A percentile compares a stretch with the other conserved stretches of the same genome.
phyloP scores from a whole-genome alignment of 352 stramenopile species.

The Peronospora farinosa region DNA sequence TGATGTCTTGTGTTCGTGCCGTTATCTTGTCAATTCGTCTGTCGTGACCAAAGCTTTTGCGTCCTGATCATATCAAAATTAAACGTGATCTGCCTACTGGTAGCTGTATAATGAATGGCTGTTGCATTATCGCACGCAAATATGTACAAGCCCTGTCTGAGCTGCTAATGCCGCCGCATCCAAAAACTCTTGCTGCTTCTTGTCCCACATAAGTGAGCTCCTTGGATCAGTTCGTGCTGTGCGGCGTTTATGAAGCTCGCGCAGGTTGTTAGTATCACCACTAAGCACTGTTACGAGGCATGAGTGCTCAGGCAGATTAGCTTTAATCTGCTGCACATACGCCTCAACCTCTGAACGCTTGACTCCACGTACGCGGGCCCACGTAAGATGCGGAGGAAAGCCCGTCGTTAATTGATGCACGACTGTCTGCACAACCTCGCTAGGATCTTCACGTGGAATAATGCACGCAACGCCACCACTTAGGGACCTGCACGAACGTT shows the following conservation, averaged over 20 bases:
- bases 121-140: constrained; percentile 41
- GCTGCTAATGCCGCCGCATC: constrained; percentile 37
- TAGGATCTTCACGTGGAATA: constrained; percentile 46
- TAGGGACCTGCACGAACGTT: constrained; percentile 53
- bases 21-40: neutral
- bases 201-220: constrained; percentile 75
- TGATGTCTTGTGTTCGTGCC: neutral
- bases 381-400: constrained; percentile 76
- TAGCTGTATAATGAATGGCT: neutral
- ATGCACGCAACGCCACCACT: constrained; percentile 53
- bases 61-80: too few species aligned
- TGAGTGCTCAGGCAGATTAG: constrained; percentile 43
- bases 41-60: too few species aligned
- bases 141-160: constrained; percentile 61
- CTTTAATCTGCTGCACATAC: constrained; percentile 33
- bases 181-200: constrained; percentile 54
- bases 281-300: constrained; percentile 55
- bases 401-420: constrained; percentile 78
- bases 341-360: constrained; percentile 38
- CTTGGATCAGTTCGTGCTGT: constrained; percentile 68
- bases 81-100: neutral
- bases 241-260: constrained; percentile 69
- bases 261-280: constrained; percentile 47
- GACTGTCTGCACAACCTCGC: constrained; percentile 45
- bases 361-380: constrained; percentile 48